Evolutionary conservation across 1,284 basidiomycete species (phyloP).

Genomic region (Peniophora sp.): DNA sequence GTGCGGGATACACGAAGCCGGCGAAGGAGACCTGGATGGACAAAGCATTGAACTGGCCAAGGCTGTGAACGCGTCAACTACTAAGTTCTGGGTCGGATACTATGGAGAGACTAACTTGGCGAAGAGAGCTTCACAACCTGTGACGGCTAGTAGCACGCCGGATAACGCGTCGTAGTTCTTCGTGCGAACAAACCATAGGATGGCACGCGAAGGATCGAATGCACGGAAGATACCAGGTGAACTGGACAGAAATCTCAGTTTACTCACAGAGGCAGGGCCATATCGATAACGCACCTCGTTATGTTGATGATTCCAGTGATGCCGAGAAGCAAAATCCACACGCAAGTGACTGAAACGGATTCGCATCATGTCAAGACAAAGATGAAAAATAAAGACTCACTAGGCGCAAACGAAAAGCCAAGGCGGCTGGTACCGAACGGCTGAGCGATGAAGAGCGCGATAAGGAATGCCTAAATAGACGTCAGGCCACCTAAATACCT

Average conservation of each 20-base stretch:
- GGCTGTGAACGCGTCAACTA: conserved; percentile 23
- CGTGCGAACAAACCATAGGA: conserved; percentile 55
- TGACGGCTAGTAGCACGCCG: conserved; percentile 58
- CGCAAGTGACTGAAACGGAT: conserved; percentile 33
- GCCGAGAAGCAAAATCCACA: conserved; percentile 50
- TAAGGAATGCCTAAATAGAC: conserved; percentile 37
- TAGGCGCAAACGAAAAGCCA: conserved; percentile 44
- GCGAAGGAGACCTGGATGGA: conserved; percentile 52
- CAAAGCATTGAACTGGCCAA: conserved; percentile 57
- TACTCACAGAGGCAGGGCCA: too few relatives aligned
- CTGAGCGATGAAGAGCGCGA: conserved; percentile 52
- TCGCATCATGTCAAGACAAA: neutral
- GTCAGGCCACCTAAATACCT: neutral
- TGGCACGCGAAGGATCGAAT: conserved; percentile 57
- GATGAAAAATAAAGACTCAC: conserved; percentile 24
- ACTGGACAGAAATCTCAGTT: too few relatives aligned
- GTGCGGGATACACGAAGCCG: conserved; percentile 47
- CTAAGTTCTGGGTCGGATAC: too few relatives aligned
- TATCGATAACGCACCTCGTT: too few relatives aligned
- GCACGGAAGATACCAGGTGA: conserved; percentile 58
- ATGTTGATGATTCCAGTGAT: conserved; percentile 55
- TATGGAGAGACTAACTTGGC: conserved; percentile 37
- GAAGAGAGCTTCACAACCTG: conserved; percentile 64
- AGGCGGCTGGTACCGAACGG: conserved; percentile 50
- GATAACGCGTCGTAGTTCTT: conserved; percentile 50